Evolutionary conservation across 352 stramenopile genomes (phyloP).

Genomic region (Phytophthora boehmeriae): DNA sequence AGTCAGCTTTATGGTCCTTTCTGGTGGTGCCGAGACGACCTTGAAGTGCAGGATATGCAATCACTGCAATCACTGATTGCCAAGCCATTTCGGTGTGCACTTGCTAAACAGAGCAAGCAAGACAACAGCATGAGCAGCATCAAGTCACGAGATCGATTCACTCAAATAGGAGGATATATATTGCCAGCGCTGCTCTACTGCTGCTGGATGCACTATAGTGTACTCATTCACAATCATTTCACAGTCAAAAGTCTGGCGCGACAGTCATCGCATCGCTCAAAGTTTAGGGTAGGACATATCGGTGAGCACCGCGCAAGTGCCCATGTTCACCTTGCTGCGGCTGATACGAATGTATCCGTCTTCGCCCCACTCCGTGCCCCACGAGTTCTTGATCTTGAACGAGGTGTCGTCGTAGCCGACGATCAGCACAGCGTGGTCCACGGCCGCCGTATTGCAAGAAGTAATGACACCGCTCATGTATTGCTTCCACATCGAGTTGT

Average conservation of each 20-base stretch:
- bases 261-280: conserved; percentile 9
- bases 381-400: conserved; percentile 98
- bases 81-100: too few species aligned
- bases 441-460: conserved; percentile 66
- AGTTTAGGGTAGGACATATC: conserved; percentile 61
- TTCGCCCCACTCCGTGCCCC: conserved; percentile 95
- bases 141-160: too few species aligned
- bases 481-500: conserved; percentile 96
- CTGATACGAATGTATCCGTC: conserved; percentile 93
- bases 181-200: not conserved
- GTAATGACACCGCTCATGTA: conserved; percentile 94
- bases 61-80: too few species aligned
- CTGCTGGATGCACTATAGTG: not conserved
- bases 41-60: too few species aligned
- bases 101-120: too few species aligned
- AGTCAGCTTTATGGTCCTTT: too few species aligned
- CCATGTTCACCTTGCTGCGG: conserved; percentile 65
- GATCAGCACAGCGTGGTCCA: conserved; percentile 97
- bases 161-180: too few species aligned
- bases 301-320: conserved; percentile 57
- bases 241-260: not conserved
- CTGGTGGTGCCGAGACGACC: too few species aligned
- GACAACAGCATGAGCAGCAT: too few species aligned
- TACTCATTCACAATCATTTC: not conserved
- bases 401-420: conserved; percentile 93